These are phyloP conservation scores for Daldinia sp. DNA, from an alignment of 2,329 filamentous ascomycete genomes.

Conservation along the genomic window DNA sequence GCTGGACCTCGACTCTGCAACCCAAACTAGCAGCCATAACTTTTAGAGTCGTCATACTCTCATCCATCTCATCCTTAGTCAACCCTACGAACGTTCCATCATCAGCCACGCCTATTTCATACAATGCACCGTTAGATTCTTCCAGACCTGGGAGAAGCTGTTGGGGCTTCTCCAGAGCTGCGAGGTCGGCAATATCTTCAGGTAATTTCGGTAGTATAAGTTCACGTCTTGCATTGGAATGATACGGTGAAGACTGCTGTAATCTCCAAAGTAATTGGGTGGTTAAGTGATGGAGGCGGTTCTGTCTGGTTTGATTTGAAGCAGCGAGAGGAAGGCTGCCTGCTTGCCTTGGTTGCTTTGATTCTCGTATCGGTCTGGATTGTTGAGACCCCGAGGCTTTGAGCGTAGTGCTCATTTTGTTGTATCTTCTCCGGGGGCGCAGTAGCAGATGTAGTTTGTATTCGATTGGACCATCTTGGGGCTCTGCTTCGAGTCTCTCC, in stretches of 20 bases:
- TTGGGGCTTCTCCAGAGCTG: constrained; percentile 61
- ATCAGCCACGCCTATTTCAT: constrained; percentile 96
- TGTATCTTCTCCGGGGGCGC: constrained; percentile 80
- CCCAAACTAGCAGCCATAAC: constrained; percentile 95
- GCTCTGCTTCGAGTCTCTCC: constrained; percentile 84
- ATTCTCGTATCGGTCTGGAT: constrained; percentile 47
- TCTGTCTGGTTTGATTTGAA: constrained; percentile 79
- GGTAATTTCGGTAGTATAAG: constrained; percentile 81
- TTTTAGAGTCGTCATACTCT: constrained; percentile 85
- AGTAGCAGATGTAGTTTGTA: constrained; percentile 95
- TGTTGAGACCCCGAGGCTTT: constrained; percentile 50
- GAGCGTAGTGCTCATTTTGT: constrained; percentile 73
- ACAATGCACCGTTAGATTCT: constrained; percentile 91
- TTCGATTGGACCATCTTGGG: constrained; percentile 93
- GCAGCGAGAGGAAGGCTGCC: constrained; percentile 48
- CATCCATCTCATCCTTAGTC: constrained; percentile 89
- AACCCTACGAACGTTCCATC: constrained; percentile 92
- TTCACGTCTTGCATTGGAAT: constrained; percentile 81
- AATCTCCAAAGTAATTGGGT: constrained; percentile 95
- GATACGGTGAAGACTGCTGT: constrained; percentile 93
- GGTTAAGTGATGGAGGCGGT: constrained; percentile 88
- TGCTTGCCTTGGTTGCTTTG: constrained; percentile 47
- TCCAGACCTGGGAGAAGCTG: constrained; percentile 83
- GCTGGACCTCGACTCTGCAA: constrained; percentile 83
- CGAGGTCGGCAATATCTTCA: constrained; percentile 66